Base-by-base conservation (phyloP, 768 basidiomycete species). In the Tubosaeta sp. region DNA sequence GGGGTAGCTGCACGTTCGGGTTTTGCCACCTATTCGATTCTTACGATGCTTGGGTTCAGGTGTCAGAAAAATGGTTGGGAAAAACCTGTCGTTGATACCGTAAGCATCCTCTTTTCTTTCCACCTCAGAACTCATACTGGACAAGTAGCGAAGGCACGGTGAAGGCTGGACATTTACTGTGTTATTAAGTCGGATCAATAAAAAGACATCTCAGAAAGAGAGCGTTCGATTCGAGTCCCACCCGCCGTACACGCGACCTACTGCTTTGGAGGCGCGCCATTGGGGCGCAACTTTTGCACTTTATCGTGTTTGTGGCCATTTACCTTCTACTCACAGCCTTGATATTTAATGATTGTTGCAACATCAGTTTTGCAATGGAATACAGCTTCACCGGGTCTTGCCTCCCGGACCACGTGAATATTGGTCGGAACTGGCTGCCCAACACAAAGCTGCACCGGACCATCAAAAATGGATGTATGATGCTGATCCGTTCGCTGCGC, bases 1-100 rank as follows among this genome's bases (percentile, higher is more conserved):
- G n/a, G n/a, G n/a, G n/a, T n/a, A n/a, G n/a, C n/a, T 47, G 48
- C 46, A 46, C 41, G 14, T 35, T 24, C 7, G 8, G 16, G 5
- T 46, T 30, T 12, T 16, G 4, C 29, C 16, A 19, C 19, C 18
- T 29, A 27, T 16, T 36, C 38, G 19, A 10, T 36, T 32, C 57
- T 51, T 40, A 57, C 9, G 19, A 38, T 7, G 30, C 16, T 44
- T 3, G 36, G 18, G 19, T 49, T 14, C 47, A 90, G 87, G 68
- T 94, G 91, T 63, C 90, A 92, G 63, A 94, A 94, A 68, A 76
- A 80, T 45, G 91, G 87, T 3, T 95, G 91, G 91, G 90, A 93
- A 51, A 85, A 86, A 54, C 87, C 94, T 1, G 59, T 69, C 8
- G 79, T 95, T n/a, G 84, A 92, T 48, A 81, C 87, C 24, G 90